Base-by-base conservation (phyloP, 2,329 filamentous ascomycete genomes). In the Cytospora mali region DNA sequence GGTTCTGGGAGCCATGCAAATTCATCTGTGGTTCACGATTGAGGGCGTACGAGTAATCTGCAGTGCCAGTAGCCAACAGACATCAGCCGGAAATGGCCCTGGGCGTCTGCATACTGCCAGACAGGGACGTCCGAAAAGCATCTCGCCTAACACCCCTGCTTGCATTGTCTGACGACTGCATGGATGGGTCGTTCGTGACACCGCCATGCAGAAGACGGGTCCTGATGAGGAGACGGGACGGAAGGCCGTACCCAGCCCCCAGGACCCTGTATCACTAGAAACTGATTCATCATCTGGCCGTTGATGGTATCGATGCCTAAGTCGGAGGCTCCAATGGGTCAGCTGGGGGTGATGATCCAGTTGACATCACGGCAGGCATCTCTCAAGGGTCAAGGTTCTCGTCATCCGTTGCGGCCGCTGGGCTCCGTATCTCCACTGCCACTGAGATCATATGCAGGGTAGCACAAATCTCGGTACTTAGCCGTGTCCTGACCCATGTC, bases 391-490 rank as follows among this genome's bases (percentile, higher is more conserved):
- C 18, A 21, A 42, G 18, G 39, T 42, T 42, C 39, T 42, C 39
- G 39, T 42, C 4, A 42, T 21, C 39, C n/a, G 39, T 42, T 42
- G 39, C 39, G 39, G 39, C 39, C 18, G 6, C 4, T 42, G 39
- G 39, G 18, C 21, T 62, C 21, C 35, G 25, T 55, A 18, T 51
- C 25, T 14, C n/a, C 25, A n/a, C 31, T 58, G 35, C 21, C 18
- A 61, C 54, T 39, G 25, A 31, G 35, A 23, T 25, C 35, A 21
- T 51, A 50, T 55, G 54, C 31, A 39, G 10, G 50, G 63, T 65
- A 48, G 61, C 49, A 65, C 63, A 62, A 65, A 65, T 65, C 60
- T 65, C 63, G 63, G 63, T 62, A 65, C 60, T 57, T 58, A 50
- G 54, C 56, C 61, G 63, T 63, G 63, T 58, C 48, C 56, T 65